Conservation (phyloP, 1,139 yeast species). For the Meyerozyma smithsonii region DNA sequence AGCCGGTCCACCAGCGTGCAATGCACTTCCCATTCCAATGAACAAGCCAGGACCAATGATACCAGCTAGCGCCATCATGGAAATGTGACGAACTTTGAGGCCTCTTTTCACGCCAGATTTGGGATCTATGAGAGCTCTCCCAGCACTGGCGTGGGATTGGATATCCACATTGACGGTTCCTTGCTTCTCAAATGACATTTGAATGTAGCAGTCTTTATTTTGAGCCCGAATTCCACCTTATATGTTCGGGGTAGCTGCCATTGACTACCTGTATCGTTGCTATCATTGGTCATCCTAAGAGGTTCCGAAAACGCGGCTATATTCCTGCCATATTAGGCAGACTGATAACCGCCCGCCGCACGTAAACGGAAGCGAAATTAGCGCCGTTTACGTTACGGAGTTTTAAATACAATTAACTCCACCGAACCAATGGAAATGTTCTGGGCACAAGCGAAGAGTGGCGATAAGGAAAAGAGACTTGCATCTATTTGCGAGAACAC, state of each 20-base stretch:
- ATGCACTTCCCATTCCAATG: constrained; percentile 7
- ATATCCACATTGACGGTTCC: not conserved
- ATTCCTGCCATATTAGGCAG: not conserved
- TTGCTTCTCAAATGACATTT: not conserved
- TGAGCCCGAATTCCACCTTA: no score
- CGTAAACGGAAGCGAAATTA: not conserved
- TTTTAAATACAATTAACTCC: no score
- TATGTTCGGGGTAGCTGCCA: not conserved
- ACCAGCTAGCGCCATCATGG: constrained; percentile 50
- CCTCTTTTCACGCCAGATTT: constrained; percentile 18
- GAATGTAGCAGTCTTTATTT: no score
- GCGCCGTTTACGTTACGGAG: no score
- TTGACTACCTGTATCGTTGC: not conserved
- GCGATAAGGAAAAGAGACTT: constrained; percentile 24
- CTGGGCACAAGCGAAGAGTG: constrained; percentile 2
- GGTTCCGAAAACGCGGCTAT: not conserved
- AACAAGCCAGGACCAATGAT: constrained; percentile 7
- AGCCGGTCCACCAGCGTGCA: constrained; percentile 6
- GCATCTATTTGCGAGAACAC: constrained; percentile 17
- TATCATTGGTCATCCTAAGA: not conserved
- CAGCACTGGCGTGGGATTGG: not conserved
- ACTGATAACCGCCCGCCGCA: not conserved
- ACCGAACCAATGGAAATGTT: no score
- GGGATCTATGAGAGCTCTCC: not conserved
- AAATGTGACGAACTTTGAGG: constrained; percentile 39